Evolutionary conservation across 1,284 basidiomycete species (phyloP), one percentile per base, ranked within the genome.

Genomic region (Grifola frondosa): DNA sequence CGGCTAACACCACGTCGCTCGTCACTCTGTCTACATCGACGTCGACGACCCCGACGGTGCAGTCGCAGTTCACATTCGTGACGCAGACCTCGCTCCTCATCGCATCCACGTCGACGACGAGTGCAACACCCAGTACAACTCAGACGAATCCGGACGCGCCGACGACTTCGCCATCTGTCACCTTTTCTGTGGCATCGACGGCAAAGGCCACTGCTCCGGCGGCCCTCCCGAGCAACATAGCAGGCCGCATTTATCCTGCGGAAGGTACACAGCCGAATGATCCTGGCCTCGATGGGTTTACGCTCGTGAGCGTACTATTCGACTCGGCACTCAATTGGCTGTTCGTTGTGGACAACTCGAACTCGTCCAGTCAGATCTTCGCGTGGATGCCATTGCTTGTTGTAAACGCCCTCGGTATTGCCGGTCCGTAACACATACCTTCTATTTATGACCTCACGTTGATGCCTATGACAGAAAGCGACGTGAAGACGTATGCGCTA

Each of bases 301-400:
- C 69, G 7, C 35, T 78, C 38, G 75, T 88, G 57, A 78, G 69
- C 39, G 54, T 89, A 23, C 54, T 86, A 54, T 86, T 86, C 62
- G 72, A 77, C 37, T 30, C 40, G 0, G 67, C 62, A 10, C 65
- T 90, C 41, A 74, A 73, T 45, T 91, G 87, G 87, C 30, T 57
- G 0, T 87, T 80, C 49, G 84, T 89, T 3, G 73, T 73, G n/a
- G 44, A 39, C 5, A 74, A 66, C 48, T 32, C 60, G 7, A 61
- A 75, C 22, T 69, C 79, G 4, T 69, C 73, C 9, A 75, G 69
- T 36, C 83, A 90, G 64, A 70, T 91, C 33, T 84, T 90, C 52
- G 73, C 71, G 2, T 80, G 69, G 56, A 61, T 78, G 36, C 81
- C 84, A 2, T 23, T 55, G 0, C 57, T 86, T 37, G 64, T 90